Evolutionary conservation across 2,329 filamentous ascomycete genomes (phyloP), one percentile per base, ranked within the genome.

Genomic region (Hymenoscyphus infarciens): DNA sequence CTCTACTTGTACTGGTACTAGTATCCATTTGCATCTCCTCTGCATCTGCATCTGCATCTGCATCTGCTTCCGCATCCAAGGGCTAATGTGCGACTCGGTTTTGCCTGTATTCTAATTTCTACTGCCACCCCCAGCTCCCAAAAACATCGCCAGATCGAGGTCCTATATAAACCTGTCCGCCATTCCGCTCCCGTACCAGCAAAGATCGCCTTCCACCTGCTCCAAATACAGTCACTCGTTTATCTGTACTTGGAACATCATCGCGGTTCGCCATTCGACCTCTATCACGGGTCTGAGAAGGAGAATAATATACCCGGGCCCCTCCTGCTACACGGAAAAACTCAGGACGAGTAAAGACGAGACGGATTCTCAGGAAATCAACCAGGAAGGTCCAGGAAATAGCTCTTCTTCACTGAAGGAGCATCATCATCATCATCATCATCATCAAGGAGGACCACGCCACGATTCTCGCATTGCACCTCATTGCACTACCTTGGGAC

Each of bases 211-310:
- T 35, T 39, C 39, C 52, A 45, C 65, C 19, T 38, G 45, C 65
- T 62, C 69, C 66, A 70, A 71, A 66, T 70, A 67, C 68, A 70
- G 69, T 70, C 69, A 68, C 66, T 71, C 69, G 58, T 71, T 71
- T 66, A 64, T 60, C 66, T 68, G 60, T 64, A 62, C 61, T 67
- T 61, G 64, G 60, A 61, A 38, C 31, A 16, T 54, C 15, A 56
- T 35, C 53, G 53, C 53, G 22, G 25, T 42, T 42, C 39, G 39
- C 39, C 39, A 42, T n/a, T n/a, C 39, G 39, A 42, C 39, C n/a
- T 19, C 42, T 6, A 49, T 49, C 42, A 22, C 42, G n/a, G 19
- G 39, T 19, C 39, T 45, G 16, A 45, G 39, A 49, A 49, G 42
- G 19, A 49, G 4, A 49, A 22, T 8, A 22, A 49, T 49, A 49